phyloP scores from a whole-genome alignment of 306 rosid species.

The Trifolium subterraneum region DNA sequence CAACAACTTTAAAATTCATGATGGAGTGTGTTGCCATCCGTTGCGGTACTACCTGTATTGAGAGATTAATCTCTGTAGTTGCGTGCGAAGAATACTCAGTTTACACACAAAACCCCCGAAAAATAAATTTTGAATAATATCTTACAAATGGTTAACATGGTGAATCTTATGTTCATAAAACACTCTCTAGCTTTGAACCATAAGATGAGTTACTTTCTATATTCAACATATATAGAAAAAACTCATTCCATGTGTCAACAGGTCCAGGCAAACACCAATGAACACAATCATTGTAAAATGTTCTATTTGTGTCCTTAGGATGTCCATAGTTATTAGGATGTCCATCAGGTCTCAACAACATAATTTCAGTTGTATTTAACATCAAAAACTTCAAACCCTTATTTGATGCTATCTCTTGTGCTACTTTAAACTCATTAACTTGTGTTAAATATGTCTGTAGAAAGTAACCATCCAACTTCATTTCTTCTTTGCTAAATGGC shows the following conservation, averaged over 20 bases:
- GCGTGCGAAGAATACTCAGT: background rate
- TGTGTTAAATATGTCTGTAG: constrained; percentile 57
- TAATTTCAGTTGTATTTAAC: constrained; percentile 70
- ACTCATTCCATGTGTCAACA: constrained; percentile 92
- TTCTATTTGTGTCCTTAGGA: constrained; percentile 51
- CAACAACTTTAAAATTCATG: background rate
- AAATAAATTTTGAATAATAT: background rate
- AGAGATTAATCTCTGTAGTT: background rate
- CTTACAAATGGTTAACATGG: constrained; percentile 1
- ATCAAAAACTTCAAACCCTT: constrained; percentile 62
- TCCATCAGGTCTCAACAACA: constrained; percentile 89
- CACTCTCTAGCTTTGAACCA: constrained; percentile 33
- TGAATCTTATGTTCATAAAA: constrained; percentile 26
- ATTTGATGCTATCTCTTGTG: constrained; percentile 47
- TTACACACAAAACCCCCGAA: background rate
- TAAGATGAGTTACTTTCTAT: constrained; percentile 34
- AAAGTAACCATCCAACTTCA: constrained; percentile 42
- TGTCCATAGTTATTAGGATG: constrained; percentile 78
- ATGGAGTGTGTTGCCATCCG: background rate
- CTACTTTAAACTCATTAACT: constrained; percentile 64
- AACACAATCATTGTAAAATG: constrained; percentile 72
- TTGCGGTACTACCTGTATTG: background rate
- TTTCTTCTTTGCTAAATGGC: constrained; percentile 65
- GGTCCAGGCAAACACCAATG: constrained; percentile 99
- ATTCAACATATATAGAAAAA: constrained; percentile 64